Evolutionary conservation across 768 basidiomycete genomes (phyloP).

Genomic region (Hysterangium stoloniferum): DNA sequence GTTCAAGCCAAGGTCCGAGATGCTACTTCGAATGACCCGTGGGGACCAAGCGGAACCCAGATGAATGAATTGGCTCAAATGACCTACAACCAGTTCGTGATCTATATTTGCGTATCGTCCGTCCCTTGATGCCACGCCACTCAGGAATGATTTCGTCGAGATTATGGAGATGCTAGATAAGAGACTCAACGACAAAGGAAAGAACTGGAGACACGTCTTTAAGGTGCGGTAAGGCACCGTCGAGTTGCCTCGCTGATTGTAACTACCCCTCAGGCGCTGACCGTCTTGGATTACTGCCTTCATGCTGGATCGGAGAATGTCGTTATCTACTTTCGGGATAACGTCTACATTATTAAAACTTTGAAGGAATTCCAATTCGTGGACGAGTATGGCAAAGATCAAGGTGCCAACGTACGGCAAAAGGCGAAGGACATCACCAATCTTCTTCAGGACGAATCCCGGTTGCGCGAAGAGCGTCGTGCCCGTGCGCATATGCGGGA

Average conservation of each 20-base stretch:
- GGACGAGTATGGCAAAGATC: constrained; percentile 94
- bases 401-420: constrained; percentile 95
- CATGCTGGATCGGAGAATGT: constrained; percentile 98
- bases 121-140: neutral
- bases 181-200: constrained; percentile 96
- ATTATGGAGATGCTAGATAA: constrained; percentile 99
- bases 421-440: constrained; percentile 99
- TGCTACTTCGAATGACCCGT: constrained; percentile 95
- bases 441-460: constrained; percentile 75
- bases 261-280: constrained; percentile 58
- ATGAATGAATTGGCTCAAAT: constrained; percentile 99
- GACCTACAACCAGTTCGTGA: constrained; percentile 89
- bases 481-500: constrained; percentile 88
- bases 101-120: neutral
- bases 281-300: constrained; percentile 89
- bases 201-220: constrained; percentile 99
- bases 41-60: constrained; percentile 95
- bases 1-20: constrained; percentile 93
- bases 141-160: constrained; percentile 91
- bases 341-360: constrained; percentile 96
- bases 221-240: constrained; percentile 48
- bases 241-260: neutral
- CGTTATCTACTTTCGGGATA: constrained; percentile 96
- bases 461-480: constrained; percentile 79
- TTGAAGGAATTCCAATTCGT: constrained; percentile 97